Conservation (phyloP, 2,329 filamentous ascomycete genomes). For the Cryphonectria carpinicola region DNA sequence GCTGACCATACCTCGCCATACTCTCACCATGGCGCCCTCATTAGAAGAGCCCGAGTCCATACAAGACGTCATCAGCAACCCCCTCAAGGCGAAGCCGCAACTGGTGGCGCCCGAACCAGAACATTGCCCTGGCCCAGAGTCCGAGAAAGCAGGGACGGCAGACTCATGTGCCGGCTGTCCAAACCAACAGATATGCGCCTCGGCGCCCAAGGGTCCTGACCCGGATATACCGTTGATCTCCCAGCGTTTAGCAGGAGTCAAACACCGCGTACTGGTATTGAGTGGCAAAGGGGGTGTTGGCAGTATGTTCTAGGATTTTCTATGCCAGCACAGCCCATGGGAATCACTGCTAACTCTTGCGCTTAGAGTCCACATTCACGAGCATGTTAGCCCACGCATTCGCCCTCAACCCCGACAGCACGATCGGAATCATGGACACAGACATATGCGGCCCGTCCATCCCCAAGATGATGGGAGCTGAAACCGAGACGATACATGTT, state of each 20-base stretch:
- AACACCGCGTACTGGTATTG: conserved; percentile 90
- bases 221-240: conserved; percentile 91
- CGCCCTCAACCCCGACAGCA: conserved; percentile 75
- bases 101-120: conserved; percentile 95
- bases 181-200: conserved; percentile 93
- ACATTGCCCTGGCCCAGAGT: conserved; percentile 92
- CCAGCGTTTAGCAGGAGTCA: conserved; percentile 76
- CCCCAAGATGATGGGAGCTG: conserved; percentile 98
- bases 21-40: conserved; percentile 72
- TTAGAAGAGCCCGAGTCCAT: conserved; percentile 71
- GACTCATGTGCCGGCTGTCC: conserved; percentile 95
- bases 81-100: conserved; percentile 76
- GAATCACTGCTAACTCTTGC: conserved; percentile 7
- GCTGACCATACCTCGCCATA: neutral
- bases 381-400: conserved; percentile 88
- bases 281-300: conserved; percentile 96
- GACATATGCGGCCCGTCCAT: conserved; percentile 97
- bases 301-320: conserved; percentile 43
- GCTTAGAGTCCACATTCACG: conserved; percentile 78
- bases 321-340: neutral
- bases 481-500: conserved; percentile 90
- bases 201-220: conserved; percentile 92
- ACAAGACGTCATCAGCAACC: conserved; percentile 73
- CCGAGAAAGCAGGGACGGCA: conserved; percentile 67
- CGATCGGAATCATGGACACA: conserved; percentile 95